A percentile compares a stretch with the other conserved stretches of the same genome.
phyloP scores from a whole-genome alignment of 495 filamentous ascomycete genomes.

The Podospora pseudoanserina region DNA sequence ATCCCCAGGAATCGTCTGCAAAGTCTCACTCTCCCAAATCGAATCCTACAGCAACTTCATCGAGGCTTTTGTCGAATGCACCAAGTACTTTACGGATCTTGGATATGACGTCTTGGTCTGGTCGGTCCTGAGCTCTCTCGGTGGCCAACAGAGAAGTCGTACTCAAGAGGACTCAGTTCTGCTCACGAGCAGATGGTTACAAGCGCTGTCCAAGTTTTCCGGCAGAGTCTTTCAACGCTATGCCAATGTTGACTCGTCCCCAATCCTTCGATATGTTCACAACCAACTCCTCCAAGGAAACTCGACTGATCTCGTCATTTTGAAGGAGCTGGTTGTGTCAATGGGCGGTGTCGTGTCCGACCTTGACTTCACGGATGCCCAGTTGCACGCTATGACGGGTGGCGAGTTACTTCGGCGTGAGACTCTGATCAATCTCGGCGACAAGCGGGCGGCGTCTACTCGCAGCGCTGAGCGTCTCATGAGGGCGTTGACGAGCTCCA shows the following conservation, averaged over 20 bases:
- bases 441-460: conserved; percentile 64
- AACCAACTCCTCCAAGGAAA: conserved; percentile 76
- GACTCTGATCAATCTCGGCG: conserved; percentile 70
- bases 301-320: conserved; percentile 78
- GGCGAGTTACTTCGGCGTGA: conserved; percentile 74
- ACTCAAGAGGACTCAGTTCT: conserved; percentile 77
- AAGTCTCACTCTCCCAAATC: conserved; percentile 78
- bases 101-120: conserved; percentile 91
- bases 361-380: conserved; percentile 77
- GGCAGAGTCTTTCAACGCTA: conserved; percentile 82
- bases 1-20: conserved; percentile 88
- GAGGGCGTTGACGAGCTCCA: conserved; percentile 66
- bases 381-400: conserved; percentile 81
- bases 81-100: conserved; percentile 85
- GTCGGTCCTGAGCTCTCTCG: conserved; percentile 75
- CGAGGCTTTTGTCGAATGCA: conserved; percentile 87
- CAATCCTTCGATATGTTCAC: conserved; percentile 84
- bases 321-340: conserved; percentile 80
- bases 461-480: conserved; percentile 72
- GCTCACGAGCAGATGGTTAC: conserved; percentile 83
- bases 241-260: conserved; percentile 75
- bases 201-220: conserved; percentile 77
- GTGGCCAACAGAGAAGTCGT: conserved; percentile 69
- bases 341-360: conserved; percentile 92
- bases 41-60: conserved; percentile 90